phyloP scores from a whole-genome alignment of 2,329 filamentous ascomycete species.

The Orbilia ellipsospora region DNA sequence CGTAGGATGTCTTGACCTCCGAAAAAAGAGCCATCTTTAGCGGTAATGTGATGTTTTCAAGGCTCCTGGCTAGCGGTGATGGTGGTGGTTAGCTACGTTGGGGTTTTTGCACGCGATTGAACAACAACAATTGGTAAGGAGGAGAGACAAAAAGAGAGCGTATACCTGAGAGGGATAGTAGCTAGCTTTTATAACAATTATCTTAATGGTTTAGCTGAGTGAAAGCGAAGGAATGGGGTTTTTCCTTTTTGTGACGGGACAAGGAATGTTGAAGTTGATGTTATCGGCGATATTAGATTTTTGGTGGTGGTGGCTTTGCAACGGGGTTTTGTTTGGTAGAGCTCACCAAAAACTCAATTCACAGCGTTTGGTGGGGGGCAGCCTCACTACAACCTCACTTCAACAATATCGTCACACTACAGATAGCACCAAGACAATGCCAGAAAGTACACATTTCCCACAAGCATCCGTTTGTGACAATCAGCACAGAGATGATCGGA shows the following conservation, averaged over 20 bases:
- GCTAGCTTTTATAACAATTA: slow-evolving; percentile 39
- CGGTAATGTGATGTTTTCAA: not conserved
- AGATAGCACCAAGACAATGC: not conserved
- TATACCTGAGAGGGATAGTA: slow-evolving; percentile 26
- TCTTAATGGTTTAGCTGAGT: not conserved
- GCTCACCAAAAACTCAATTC: slow-evolving; percentile 35
- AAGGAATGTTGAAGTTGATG: slow-evolving; percentile 11
- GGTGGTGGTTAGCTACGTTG: slow-evolving; percentile 3
- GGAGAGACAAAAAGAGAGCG: slow-evolving; percentile 5
- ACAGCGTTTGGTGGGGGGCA: slow-evolving; percentile 6
- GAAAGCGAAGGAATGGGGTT: slow-evolving; percentile 23
- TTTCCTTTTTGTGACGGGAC: slow-evolving; percentile 43
- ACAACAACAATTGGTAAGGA: not conserved
- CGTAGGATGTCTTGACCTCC: slow-evolving; percentile 57
- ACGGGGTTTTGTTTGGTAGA: slow-evolving; percentile 5
- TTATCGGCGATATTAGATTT: slow-evolving; percentile 47
- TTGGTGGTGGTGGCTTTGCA: slow-evolving; percentile 11
- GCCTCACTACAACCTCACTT: not conserved
- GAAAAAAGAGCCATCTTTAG: slow-evolving; percentile 36
- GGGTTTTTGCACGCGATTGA: slow-evolving; percentile 2
- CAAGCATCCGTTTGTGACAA: no score
- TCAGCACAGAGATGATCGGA: no score
- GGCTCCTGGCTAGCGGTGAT: not conserved
- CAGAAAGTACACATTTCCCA: not conserved
- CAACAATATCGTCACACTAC: not conserved